Percentiles rank a stretch among this genome's conserved stretches.
Conservation (phyloP, 306 rosid species). For the Corylus avellana region DNA sequence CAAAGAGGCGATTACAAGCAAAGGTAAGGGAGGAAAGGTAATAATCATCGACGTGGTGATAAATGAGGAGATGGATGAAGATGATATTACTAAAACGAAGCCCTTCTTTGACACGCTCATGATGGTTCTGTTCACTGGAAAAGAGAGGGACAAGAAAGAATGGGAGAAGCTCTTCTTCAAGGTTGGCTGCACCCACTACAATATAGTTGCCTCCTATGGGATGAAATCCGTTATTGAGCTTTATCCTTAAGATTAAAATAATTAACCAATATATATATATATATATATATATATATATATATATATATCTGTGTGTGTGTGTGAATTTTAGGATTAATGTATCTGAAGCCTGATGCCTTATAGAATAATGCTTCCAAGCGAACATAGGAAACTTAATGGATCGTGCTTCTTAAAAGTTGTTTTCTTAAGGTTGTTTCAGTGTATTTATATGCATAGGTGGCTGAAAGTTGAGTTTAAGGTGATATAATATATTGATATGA, state of each 20-base stretch:
- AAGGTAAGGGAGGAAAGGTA: constrained; percentile 46
- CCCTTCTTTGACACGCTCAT: constrained; percentile 37
- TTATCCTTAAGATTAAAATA: constrained; percentile 31
- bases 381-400: too few relatives aligned
- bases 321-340: too few relatives aligned
- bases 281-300: too few relatives aligned
- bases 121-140: constrained; percentile 42
- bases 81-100: constrained; percentile 36
- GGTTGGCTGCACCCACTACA: constrained; percentile 51
- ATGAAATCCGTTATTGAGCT: constrained; percentile 54
- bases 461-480: too few relatives aligned
- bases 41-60: constrained; percentile 55
- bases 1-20: constrained; percentile 42
- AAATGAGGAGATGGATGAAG: constrained; percentile 28
- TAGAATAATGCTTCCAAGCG: too few relatives aligned
- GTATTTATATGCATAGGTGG: too few relatives aligned
- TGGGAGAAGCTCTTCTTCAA: constrained; percentile 51
- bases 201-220: constrained; percentile 36
- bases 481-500: too few relatives aligned
- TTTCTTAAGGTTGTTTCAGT: too few relatives aligned
- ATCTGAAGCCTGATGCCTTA: too few relatives aligned
- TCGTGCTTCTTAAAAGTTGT: too few relatives aligned
- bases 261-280: too few relatives aligned
- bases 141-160: constrained; percentile 47
- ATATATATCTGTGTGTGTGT: too few relatives aligned